Evolutionary conservation across 202 grass and related monocot species (phyloP).

Genomic region (Alloteropsis angusta): DNA sequence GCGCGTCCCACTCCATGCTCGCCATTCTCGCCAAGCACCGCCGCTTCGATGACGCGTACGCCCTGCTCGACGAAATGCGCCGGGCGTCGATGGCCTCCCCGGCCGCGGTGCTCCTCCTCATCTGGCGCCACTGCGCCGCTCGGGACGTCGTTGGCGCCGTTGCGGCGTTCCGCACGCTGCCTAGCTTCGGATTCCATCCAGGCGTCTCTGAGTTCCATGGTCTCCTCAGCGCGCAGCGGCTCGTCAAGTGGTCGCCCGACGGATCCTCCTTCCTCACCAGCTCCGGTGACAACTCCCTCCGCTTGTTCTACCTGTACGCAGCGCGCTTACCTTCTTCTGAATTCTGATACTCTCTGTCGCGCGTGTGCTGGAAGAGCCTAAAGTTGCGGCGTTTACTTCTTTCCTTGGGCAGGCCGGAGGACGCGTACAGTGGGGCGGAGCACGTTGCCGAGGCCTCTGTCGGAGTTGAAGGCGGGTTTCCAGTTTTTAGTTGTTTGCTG

Average conservation of each 20-base stretch:
- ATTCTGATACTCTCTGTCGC: background rate
- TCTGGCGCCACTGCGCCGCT: constrained; percentile 50
- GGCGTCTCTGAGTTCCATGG: constrained; percentile 50
- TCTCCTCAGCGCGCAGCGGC: constrained; percentile 49
- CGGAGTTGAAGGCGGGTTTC: constrained; percentile 35
- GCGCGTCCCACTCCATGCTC: constrained; percentile 59
- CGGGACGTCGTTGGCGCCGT: constrained; percentile 57
- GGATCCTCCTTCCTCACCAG: constrained; percentile 89
- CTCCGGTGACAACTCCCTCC: constrained; percentile 92
- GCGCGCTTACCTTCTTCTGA: background rate
- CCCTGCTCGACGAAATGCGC: constrained; percentile 64
- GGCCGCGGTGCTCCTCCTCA: constrained; percentile 41
- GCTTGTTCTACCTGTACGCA: constrained; percentile 64
- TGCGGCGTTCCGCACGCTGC: constrained; percentile 46
- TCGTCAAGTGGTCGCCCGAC: constrained; percentile 90
- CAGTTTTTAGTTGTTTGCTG: background rate
- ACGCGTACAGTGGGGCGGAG: constrained; percentile 35
- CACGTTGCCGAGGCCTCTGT: constrained; percentile 24
- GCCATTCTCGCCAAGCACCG: constrained; percentile 66
- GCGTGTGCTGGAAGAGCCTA: background rate
- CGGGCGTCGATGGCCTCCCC: constrained; percentile 39
- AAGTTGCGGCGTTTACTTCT: background rate
- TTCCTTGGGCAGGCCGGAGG: constrained; percentile 43
- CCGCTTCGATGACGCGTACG: constrained; percentile 62
- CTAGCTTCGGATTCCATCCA: constrained; percentile 38